Evolutionary conservation across 257 asterid genomes (phyloP).

Genomic region (Solanum rostratum): DNA sequence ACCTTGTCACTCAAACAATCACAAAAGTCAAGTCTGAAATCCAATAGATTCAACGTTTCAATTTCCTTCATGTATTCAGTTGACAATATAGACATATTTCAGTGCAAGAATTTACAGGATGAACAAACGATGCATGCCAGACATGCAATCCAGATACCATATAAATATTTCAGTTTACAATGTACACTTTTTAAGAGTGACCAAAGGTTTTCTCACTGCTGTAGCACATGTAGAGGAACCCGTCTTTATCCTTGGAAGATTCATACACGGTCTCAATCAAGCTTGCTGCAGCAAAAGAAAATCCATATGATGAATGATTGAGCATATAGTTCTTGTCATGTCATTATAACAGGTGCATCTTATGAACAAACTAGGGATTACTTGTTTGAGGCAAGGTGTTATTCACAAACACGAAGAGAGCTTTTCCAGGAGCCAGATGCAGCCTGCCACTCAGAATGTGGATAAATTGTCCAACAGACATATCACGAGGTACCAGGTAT

Average conservation of each 20-base stretch:
- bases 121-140: neutral
- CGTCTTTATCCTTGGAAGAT: constrained; percentile 70
- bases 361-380: constrained; percentile 14
- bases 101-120: neutral
- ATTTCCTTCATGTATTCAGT: neutral
- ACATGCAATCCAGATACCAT: neutral
- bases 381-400: constrained; percentile 92
- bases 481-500: constrained; percentile 90
- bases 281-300: constrained; percentile 41
- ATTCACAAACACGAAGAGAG: constrained; percentile 76
- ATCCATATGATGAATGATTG: neutral
- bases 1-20: neutral
- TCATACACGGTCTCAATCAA: constrained; percentile 62
- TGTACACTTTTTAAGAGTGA: neutral
- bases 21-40: neutral
- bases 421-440: constrained; percentile 83
- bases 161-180: neutral
- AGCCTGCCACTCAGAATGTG: constrained; percentile 79
- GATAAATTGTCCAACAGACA: constrained; percentile 89
- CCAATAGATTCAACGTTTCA: neutral
- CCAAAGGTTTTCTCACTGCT: constrained; percentile 96
- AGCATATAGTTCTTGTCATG: neutral
- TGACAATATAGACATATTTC: neutral
- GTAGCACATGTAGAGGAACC: constrained; percentile 94
- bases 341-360: neutral